Conservation (phyloP, 345 rosid species). For the Eucalyptus erythrocorys region DNA sequence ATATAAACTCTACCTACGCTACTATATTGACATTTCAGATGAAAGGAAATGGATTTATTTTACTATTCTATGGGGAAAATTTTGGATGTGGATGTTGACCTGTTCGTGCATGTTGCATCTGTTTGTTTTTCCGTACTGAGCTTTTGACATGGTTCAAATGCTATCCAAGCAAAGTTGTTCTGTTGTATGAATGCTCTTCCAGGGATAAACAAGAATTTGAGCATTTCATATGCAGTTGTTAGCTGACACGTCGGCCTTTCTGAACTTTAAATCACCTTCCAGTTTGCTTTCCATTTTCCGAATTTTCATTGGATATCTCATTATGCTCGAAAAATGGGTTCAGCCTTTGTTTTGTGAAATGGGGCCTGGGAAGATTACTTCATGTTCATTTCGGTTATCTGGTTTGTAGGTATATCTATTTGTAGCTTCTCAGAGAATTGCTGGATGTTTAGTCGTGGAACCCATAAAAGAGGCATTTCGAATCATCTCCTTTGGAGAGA, state of each 20-base stretch:
- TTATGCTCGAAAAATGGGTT: neutral
- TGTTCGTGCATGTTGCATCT: neutral
- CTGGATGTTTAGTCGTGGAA: conserved; percentile 72
- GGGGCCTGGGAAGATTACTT: neutral
- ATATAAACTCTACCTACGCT: neutral
- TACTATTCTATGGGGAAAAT: neutral
- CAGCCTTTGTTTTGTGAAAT: neutral
- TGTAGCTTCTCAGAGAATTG: conserved; percentile 44
- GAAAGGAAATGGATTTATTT: neutral
- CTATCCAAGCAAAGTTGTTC: neutral
- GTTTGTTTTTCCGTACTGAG: neutral
- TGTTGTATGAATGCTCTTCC: neutral
- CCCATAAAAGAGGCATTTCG: conserved; percentile 73
- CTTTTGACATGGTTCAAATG: neutral
- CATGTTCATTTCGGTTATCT: neutral
- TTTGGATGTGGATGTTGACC: neutral
- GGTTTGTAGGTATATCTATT: conserved; percentile 59
- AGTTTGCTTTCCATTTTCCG: neutral
- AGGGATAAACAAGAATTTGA: neutral
- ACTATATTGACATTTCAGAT: neutral
- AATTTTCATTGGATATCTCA: neutral
- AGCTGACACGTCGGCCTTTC: neutral
- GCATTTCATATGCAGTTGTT: neutral
- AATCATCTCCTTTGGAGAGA: conserved; percentile 21
- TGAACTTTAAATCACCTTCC: neutral